Conservation (phyloP, 176 grass and related monocot species). For the Phoenix dactylifera region DNA sequence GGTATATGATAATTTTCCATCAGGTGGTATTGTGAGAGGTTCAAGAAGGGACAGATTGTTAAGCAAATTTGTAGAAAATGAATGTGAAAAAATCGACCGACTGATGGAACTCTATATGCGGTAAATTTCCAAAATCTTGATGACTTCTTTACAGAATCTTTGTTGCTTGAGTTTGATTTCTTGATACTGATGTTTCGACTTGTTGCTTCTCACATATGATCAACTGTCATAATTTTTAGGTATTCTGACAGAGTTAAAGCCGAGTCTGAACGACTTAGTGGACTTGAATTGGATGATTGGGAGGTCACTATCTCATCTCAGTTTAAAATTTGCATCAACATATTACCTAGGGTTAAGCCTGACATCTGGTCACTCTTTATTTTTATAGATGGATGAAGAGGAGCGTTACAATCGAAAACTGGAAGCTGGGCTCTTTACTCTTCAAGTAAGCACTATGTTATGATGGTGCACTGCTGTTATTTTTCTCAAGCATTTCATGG, state of each 20-base stretch:
- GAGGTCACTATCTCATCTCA: slow-evolving; percentile 36
- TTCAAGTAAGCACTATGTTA: slow-evolving; percentile 52
- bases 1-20: slow-evolving; percentile 9
- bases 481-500: not conserved
- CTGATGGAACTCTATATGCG: slow-evolving; percentile 85
- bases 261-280: slow-evolving; percentile 60
- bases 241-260: slow-evolving; percentile 94
- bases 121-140: slow-evolving; percentile 14
- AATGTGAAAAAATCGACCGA: slow-evolving; percentile 94
- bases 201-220: not conserved
- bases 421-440: slow-evolving; percentile 84
- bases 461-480: slow-evolving; percentile 4
- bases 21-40: slow-evolving; percentile 87
- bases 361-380: slow-evolving; percentile 1
- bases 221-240: slow-evolving; percentile 31
- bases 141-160: no score
- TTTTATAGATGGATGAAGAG: slow-evolving; percentile 76
- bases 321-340: no score
- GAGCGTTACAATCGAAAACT: slow-evolving; percentile 85
- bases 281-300: slow-evolving; percentile 78
- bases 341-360: no score
- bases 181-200: not conserved
- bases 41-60: slow-evolving; percentile 82
- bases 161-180: no score
- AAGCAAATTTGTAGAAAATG: slow-evolving; percentile 95